phyloP scores from a whole-genome alignment of 2,329 filamentous ascomycete species.

The Lecanicillium sp. region DNA sequence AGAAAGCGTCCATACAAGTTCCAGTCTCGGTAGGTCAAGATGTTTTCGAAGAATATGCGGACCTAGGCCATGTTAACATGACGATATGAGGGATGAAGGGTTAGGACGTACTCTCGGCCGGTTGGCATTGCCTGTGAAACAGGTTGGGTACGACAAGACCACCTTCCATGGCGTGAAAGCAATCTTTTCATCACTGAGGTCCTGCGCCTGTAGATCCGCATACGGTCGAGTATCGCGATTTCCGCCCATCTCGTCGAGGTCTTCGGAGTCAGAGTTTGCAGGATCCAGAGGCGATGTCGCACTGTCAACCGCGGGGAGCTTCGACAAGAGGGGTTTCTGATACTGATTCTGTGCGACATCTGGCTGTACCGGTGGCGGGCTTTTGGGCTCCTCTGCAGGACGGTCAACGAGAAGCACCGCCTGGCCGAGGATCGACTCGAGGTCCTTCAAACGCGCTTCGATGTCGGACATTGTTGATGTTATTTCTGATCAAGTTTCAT shows the following conservation, averaged over 20 bases:
- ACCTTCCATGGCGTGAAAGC: constrained; percentile 47
- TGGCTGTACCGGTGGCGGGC: background rate
- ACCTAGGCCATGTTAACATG: constrained; percentile 27
- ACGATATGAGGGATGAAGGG: background rate
- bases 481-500: no score
- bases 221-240: background rate
- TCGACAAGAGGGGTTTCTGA: background rate
- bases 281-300: background rate
- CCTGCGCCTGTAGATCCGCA: constrained; percentile 1
- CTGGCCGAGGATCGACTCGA: constrained; percentile 10
- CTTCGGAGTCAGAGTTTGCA: background rate
- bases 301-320: background rate
- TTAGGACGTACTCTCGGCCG: constrained; percentile 37
- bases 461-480: background rate
- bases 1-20: constrained; percentile 59
- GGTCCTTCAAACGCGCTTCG: background rate
- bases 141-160: constrained; percentile 52
- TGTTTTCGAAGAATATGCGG: constrained; percentile 47
- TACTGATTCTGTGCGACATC: constrained; percentile 2
- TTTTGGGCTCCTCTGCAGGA: background rate
- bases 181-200: constrained; percentile 18
- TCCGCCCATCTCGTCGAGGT: constrained; percentile 3
- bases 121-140: constrained; percentile 51
- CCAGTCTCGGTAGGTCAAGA: constrained; percentile 61
- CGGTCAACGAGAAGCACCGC: background rate